Conservation (phyloP, 805 yeast genomes). For the Nakazawaea ishiwadae region DNA sequence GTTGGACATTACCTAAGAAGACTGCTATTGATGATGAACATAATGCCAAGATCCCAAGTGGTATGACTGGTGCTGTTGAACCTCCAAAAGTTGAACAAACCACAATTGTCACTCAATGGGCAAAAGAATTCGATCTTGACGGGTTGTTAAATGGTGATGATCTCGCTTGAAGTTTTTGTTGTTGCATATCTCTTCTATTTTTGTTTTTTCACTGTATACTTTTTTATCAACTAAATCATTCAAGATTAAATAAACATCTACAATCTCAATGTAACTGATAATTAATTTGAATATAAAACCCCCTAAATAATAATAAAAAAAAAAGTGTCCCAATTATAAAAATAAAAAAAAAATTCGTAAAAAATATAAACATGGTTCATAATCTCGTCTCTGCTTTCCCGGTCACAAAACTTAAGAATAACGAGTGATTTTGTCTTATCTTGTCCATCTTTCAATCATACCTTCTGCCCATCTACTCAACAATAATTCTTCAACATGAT, state of each 20-base stretch:
- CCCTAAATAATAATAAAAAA: no score
- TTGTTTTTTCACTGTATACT: no score
- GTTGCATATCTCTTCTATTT: background rate
- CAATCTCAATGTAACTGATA: background rate
- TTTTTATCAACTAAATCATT: no score
- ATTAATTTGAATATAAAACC: background rate
- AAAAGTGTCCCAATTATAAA: background rate
- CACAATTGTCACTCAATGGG: conserved; percentile 84
- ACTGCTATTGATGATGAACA: conserved; percentile 35
- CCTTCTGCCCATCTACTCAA: conserved; percentile 47
- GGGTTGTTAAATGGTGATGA: conserved; percentile 53
- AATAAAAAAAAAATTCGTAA: background rate
- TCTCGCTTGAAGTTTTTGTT: background rate
- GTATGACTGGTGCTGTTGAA: conserved; percentile 28
- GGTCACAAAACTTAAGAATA: no score
- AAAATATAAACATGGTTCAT: background rate
- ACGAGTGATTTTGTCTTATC: no score
- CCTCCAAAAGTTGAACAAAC: conserved; percentile 55
- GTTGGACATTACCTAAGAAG: conserved; percentile 78
- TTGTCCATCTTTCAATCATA: conserved; percentile 19
- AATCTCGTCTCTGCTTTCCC: no score
- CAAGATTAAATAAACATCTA: no score
- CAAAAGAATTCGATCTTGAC: conserved; percentile 90
- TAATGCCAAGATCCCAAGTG: conserved; percentile 31
- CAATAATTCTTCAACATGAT: conserved; percentile 38